Percentiles rank a stretch among this genome's conserved stretches.
Evolutionary conservation across 306 rosid genomes (phyloP).

Genomic region (Dalbergia cultrata): DNA sequence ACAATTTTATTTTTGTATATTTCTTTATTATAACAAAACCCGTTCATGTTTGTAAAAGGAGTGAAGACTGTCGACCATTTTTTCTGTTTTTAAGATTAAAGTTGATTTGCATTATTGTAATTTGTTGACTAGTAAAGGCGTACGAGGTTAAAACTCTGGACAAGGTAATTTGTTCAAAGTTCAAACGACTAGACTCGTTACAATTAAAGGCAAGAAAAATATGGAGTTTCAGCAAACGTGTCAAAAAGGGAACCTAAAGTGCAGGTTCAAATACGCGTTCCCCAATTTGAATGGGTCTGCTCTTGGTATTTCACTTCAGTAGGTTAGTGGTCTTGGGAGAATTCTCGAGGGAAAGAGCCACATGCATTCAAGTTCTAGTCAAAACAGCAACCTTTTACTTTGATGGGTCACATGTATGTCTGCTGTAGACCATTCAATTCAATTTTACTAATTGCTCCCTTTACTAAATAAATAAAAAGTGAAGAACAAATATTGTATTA

Average conservation of each 20-base stretch:
- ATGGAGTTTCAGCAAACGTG: background rate
- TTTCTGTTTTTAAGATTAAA: background rate
- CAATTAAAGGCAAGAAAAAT: background rate
- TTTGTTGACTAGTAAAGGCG: background rate
- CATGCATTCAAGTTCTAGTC: conserved; percentile 25
- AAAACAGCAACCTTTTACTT: conserved; percentile 12
- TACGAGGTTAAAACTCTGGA: background rate
- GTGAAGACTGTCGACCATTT: too few species aligned
- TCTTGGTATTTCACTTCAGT: background rate
- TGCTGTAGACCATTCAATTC: conserved; percentile 16
- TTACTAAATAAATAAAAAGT: background rate
- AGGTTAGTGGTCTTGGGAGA: background rate
- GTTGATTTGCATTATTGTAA: background rate
- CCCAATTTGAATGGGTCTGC: conserved; percentile 36
- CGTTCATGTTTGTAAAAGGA: too few species aligned
- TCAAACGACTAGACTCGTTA: background rate
- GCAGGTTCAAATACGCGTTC: conserved; percentile 1
- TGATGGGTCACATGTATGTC: conserved; percentile 20
- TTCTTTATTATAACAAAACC: too few species aligned
- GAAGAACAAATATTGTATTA: background rate
- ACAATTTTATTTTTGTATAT: too few species aligned
- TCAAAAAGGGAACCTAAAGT: conserved; percentile 9
- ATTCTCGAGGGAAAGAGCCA: background rate
- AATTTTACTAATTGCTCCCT: background rate
- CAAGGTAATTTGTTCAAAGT: background rate